Percentiles rank a stretch among this genome's conserved stretches.
Conservation (phyloP, 106 monocot genomes). For the Triglochin maritima region DNA sequence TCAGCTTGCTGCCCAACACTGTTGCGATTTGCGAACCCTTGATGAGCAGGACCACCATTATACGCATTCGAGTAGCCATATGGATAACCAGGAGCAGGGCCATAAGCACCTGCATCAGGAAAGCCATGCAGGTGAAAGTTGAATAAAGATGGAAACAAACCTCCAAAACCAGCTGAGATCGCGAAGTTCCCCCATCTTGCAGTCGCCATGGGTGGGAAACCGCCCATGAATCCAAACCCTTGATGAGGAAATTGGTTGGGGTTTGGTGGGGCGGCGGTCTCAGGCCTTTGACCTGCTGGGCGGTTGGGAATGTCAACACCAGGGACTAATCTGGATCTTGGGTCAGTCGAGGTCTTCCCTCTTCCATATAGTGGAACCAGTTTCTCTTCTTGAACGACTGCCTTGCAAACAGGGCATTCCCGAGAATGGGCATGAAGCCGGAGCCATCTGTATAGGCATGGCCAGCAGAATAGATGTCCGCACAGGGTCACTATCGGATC, state of each 20-base stretch:
- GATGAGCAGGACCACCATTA: conserved; percentile 1
- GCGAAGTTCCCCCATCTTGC: conserved; percentile 18
- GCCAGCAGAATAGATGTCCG: conserved; percentile 86
- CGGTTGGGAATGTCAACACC: conserved; percentile 58
- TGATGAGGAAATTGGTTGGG: conserved; percentile 40
- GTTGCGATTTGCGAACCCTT: conserved; percentile 12
- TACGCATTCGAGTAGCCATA: conserved; percentile 15
- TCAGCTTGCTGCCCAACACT: conserved; percentile 10
- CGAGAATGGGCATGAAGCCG: conserved; percentile 41
- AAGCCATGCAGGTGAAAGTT: conserved; percentile 24
- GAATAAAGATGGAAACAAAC: conserved; percentile 25
- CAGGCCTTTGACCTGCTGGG: conserved; percentile 56
- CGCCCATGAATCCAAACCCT: conserved; percentile 41
- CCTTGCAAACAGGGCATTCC: conserved; percentile 86
- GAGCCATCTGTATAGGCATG: conserved; percentile 81
- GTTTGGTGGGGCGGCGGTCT: conserved; percentile 43
- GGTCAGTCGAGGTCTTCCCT: conserved; percentile 55
- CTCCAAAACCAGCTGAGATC: conserved; percentile 24
- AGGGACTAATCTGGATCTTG: conserved; percentile 38
- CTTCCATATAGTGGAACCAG: conserved; percentile 73
- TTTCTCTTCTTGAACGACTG: conserved; percentile 55
- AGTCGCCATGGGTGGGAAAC: conserved; percentile 18
- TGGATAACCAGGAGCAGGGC: conserved; percentile 16
- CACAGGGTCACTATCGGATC: conserved; percentile 81
- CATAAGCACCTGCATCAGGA: conserved; percentile 18